phyloP scores from a whole-genome alignment of 106 monocot species.

The Dendrobium nobile region DNA sequence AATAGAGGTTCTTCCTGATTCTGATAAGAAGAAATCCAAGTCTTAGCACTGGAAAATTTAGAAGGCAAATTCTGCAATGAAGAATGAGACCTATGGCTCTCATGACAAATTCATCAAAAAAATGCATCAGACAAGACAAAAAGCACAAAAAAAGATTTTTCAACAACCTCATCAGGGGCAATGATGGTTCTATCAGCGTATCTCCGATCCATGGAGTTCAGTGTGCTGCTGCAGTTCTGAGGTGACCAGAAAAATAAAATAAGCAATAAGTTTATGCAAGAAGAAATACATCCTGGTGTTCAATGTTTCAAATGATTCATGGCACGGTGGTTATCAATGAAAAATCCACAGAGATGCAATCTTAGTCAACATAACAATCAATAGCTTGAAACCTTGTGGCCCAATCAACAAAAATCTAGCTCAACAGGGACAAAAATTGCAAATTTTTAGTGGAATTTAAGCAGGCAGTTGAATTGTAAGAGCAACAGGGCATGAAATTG shows the following conservation, averaged over 20 bases:
- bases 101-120: not conserved
- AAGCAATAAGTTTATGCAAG: not conserved
- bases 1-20: conserved; percentile 25
- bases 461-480: not conserved
- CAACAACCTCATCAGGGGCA: conserved; percentile 28
- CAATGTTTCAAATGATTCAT: not conserved
- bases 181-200: conserved; percentile 32
- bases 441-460: not conserved
- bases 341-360: not conserved
- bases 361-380: not conserved
- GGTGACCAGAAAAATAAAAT: not conserved
- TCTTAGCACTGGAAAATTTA: not conserved
- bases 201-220: conserved; percentile 17
- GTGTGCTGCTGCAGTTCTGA: conserved; percentile 46
- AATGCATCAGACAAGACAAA: not conserved
- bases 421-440: not conserved
- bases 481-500: not conserved
- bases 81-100: conserved; percentile 13
- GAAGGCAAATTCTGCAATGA: conserved; percentile 8
- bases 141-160: not conserved
- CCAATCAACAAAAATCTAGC: not conserved
- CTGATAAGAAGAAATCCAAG: conserved; percentile 8
- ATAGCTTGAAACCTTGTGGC: not conserved
- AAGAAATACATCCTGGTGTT: not conserved
- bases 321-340: not conserved